These are phyloP conservation scores for Begonia loranthoides DNA, from an alignment of 306 rosid genomes.

Conservation along the genomic window DNA sequence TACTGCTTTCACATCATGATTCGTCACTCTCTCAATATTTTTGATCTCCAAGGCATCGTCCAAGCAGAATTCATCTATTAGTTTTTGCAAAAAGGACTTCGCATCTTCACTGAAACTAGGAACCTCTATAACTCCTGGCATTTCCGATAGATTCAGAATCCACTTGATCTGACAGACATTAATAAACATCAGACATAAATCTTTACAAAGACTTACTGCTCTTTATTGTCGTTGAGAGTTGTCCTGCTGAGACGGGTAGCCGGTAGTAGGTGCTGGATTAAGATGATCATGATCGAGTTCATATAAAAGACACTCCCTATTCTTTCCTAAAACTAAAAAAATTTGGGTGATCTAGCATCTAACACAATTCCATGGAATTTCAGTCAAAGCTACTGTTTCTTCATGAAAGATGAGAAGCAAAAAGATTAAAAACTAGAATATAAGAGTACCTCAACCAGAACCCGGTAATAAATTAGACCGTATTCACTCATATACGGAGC, in stretches of 20 bases:
- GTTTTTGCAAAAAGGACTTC: constrained; percentile 30
- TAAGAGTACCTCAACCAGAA: constrained; percentile 50
- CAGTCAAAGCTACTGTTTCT: not conserved
- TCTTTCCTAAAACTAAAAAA: no score
- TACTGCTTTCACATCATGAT: constrained; percentile 88
- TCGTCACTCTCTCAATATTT: constrained; percentile 58
- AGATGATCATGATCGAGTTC: no score
- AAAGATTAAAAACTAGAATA: not conserved
- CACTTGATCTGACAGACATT: constrained; percentile 42
- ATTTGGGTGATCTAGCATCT: no score
- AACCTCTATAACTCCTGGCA: constrained; percentile 52
- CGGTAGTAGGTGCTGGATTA: no score
- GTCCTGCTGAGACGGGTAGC: no score
- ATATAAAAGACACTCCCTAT: no score
- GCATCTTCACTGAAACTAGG: constrained; percentile 64
- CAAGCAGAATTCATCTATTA: constrained; percentile 38
- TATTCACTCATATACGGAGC: constrained; percentile 51
- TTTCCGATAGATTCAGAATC: constrained; percentile 58
- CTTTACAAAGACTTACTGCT: not conserved
- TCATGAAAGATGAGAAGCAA: not conserved
- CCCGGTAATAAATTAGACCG: constrained; percentile 43
- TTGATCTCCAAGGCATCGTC: constrained; percentile 61
- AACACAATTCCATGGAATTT: not conserved
- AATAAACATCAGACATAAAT: not conserved
- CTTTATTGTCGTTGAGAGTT: no score